Evolutionary conservation across 73 alveolate genomes (phyloP), one percentile per base, ranked within the genome.

Genomic region (Effrenium voratum): DNA sequence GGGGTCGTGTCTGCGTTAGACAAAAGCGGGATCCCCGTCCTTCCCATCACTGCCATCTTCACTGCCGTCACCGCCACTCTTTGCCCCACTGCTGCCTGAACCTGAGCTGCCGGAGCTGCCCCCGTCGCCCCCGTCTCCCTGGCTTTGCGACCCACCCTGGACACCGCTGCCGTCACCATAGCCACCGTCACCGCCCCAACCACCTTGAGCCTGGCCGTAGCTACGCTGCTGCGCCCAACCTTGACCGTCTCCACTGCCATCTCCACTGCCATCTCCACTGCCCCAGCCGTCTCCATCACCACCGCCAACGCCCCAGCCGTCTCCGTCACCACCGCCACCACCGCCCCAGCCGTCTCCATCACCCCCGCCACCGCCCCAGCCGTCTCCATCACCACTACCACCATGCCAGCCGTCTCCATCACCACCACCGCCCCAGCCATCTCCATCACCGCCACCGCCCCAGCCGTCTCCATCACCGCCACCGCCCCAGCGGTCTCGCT

Each of bases 231-330:
- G 40, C 28, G 40, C 75, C 12, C 36, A 8, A 3, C 19, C 82
- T 3, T 46, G 10, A 3, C 63, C 94, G 32, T 45, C 82, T 2
- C 79, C 94, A 2, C 76, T 63, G 19, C 38, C 85, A 10, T 76
- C 83, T 34, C 5, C 55, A 1, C 83, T 49, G 41, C 13, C 79
- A 13, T 49, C 50, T 28, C 32, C 79, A 10, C 40, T 19, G 32
- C 79, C 81, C 5, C 55, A 40, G 41, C 59, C 93, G 80, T 50
- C 93, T 24, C 93, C 93, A n/a, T 80, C 22, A 2, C 76, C 93
- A 76, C 82, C 82, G 32, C 38, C 45, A 46, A 3, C 82, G n/a
- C 22, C 3, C 49, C 49, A 44, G 6, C n/a, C 45, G 63, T 49
- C 93, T 19, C 60, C 59, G 38, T 24, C 88, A 43, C 19, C 60